These are phyloP conservation scores for Kewa caespitosa DNA, from an alignment of 179 eudicot genomes.

Conservation along the genomic window DNA sequence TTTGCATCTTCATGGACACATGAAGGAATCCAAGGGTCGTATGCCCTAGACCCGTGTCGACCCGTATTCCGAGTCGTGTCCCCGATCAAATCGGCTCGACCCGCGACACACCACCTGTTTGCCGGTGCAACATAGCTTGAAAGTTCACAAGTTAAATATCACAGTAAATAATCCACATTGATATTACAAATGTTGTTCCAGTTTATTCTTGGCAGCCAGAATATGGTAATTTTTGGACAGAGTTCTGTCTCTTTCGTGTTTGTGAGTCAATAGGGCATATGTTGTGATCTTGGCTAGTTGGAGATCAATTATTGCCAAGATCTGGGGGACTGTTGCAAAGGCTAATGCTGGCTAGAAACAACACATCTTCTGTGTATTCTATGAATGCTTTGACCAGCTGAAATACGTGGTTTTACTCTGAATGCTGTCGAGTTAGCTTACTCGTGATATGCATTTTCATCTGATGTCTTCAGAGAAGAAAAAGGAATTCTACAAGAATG, in stretches of 20 bases:
- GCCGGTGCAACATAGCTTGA: too few species aligned
- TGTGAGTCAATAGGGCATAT: neutral
- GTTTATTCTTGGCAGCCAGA: too few species aligned
- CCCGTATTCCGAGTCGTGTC: too few species aligned
- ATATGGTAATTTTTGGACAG: neutral
- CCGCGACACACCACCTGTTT: too few species aligned
- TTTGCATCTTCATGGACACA: too few species aligned
- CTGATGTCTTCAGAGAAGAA: slow-evolving; percentile 57
- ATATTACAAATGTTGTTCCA: too few species aligned
- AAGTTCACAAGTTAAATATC: too few species aligned
- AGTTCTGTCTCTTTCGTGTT: neutral
- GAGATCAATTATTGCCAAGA: neutral
- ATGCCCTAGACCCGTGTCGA: too few species aligned
- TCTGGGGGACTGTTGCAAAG: neutral
- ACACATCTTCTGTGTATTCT: neutral
- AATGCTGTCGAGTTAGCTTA: neutral
- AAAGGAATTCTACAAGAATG: slow-evolving; percentile 86
- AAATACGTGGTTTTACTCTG: neutral
- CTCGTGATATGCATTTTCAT: neutral
- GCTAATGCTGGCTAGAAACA: neutral
- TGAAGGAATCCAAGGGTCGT: too few species aligned
- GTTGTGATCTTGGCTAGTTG: neutral
- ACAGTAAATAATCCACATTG: too few species aligned
- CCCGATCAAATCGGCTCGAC: too few species aligned
- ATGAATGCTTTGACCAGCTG: neutral